phyloP scores from a whole-genome alignment of 495 filamentous ascomycete genomes.

The Neurospora africana region DNA sequence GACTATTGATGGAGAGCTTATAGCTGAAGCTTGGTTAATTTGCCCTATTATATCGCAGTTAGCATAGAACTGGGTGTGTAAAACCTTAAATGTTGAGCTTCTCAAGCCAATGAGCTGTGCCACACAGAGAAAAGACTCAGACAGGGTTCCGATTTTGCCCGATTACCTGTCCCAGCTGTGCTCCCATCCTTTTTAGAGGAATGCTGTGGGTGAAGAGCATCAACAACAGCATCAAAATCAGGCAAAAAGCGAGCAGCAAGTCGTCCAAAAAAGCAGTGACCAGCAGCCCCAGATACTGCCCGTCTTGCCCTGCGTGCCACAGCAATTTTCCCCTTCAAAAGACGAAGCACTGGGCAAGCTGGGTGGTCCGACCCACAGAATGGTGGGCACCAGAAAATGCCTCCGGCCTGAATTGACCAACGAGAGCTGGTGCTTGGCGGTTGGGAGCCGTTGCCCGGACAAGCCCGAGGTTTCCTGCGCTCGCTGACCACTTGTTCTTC shows the following conservation, averaged over 20 bases:
- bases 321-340: slow-evolving; percentile 13
- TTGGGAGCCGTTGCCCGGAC: slow-evolving; percentile 27
- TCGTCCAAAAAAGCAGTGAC: not conserved
- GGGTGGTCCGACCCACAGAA: slow-evolving; percentile 19
- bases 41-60: not conserved
- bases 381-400: slow-evolving; percentile 15
- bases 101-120: not conserved
- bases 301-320: slow-evolving; percentile 8
- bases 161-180: not conserved
- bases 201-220: not conserved
- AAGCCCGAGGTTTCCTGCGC: slow-evolving; percentile 26
- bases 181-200: not conserved
- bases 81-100: not conserved
- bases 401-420: slow-evolving; percentile 22
- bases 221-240: not conserved
- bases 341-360: slow-evolving; percentile 4
- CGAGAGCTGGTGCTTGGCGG: slow-evolving; percentile 12
- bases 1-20: not conserved
- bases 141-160: not conserved
- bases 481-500: slow-evolving; percentile 24
- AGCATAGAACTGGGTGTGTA: not conserved
- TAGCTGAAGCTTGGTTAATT: not conserved
- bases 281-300: not conserved
- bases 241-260: not conserved
- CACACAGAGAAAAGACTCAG: not conserved